These are phyloP conservation scores for Xylaria polymorpha DNA, from an alignment of 2,329 filamentous ascomycete species.

Conservation along the genomic window DNA sequence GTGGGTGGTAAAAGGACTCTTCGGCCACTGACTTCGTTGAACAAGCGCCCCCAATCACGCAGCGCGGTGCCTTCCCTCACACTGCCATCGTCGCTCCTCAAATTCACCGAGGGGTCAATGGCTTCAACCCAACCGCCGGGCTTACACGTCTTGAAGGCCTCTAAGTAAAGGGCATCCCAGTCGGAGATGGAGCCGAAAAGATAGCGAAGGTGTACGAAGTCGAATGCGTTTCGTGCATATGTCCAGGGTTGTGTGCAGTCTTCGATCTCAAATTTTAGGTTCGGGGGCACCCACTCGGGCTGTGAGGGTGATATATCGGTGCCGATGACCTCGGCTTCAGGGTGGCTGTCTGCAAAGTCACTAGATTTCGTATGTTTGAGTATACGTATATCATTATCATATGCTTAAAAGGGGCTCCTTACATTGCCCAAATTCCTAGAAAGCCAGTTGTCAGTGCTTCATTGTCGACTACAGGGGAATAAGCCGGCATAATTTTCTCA, in stretches of 20 bases:
- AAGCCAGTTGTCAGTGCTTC: conserved; percentile 18
- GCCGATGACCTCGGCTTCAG: conserved; percentile 60
- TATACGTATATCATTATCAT: conserved; percentile 15
- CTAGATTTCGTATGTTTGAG: conserved; percentile 50
- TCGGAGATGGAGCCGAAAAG: conserved; percentile 65
- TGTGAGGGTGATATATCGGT: conserved; percentile 70
- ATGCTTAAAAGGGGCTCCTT: conserved; percentile 19
- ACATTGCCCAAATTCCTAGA: conserved; percentile 53
- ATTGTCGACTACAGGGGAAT: too few species aligned
- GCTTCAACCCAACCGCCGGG: conserved; percentile 55
- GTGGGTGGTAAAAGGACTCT: neutral
- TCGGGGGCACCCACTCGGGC: conserved; percentile 66
- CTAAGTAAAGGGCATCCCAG: conserved; percentile 62
- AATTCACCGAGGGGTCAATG: conserved; percentile 36
- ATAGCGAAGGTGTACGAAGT: conserved; percentile 68
- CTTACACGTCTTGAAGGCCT: conserved; percentile 61
- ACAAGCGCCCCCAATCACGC: conserved; percentile 46
- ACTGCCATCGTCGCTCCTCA: conserved; percentile 41
- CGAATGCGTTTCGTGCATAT: conserved; percentile 55
- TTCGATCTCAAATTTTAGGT: conserved; percentile 72
- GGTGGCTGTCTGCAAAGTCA: conserved; percentile 59
- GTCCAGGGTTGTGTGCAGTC: conserved; percentile 65
- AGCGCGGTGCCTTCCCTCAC: conserved; percentile 38
- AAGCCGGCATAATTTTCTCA: conserved; percentile 25
- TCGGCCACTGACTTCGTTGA: conserved; percentile 56